A percentile compares a stretch with the other conserved stretches of the same genome.
phyloP scores from a whole-genome alignment of 1,139 yeast genomes.

The Candida labiduridarum region DNA sequence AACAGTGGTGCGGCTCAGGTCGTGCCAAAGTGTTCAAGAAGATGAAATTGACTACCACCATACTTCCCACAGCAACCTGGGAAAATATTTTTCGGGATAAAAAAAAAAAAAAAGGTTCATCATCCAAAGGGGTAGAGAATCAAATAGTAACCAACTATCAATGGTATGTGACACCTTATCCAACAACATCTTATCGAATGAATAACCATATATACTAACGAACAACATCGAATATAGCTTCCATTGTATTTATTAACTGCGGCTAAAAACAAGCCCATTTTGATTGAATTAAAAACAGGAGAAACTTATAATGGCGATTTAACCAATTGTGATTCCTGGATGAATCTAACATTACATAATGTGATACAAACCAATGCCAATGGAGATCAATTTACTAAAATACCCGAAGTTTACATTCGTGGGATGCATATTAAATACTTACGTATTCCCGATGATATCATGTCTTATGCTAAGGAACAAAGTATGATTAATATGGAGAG shows the following conservation, averaged over 20 bases:
- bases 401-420: constrained; percentile 80
- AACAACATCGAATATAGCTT: constrained; percentile 43
- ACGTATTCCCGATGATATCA: constrained; percentile 56
- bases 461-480: constrained; percentile 81
- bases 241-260: constrained; percentile 90
- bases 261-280: constrained; percentile 85
- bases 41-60: too few species aligned
- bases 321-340: constrained; percentile 90
- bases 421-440: constrained; percentile 69
- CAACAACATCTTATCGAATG: too few species aligned
- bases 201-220: background rate
- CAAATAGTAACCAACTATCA: too few species aligned
- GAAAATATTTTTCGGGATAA: too few species aligned
- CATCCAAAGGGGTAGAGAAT: too few species aligned
- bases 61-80: too few species aligned
- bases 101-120: too few species aligned
- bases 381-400: constrained; percentile 67
- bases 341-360: constrained; percentile 84
- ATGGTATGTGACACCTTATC: too few species aligned
- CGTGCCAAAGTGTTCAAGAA: too few species aligned
- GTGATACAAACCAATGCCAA: constrained; percentile 74
- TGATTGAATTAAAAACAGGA: constrained; percentile 91
- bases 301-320: constrained; percentile 86
- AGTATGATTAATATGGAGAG: constrained; percentile 55
- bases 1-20: too few species aligned